Base-by-base conservation (phyloP, 495 filamentous ascomycete species). In the Chlorociboria aeruginascens region DNA sequence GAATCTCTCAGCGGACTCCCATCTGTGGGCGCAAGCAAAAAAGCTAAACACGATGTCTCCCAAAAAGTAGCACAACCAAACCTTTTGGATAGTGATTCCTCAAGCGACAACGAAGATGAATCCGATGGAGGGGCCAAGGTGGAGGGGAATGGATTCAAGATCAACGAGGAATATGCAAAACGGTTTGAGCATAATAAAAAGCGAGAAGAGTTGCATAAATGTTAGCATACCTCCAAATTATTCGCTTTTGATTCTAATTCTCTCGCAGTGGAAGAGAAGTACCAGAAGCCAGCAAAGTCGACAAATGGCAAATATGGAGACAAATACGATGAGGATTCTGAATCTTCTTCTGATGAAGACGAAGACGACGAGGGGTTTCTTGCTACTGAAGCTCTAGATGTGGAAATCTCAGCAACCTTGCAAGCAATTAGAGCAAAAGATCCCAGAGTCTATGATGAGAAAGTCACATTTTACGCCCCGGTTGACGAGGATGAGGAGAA, bases 141-240 rank as follows among this genome's bases (percentile, higher is more conserved):
- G 43, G 67, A 69, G 35, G 56, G 64, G 28, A 53, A 71, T 32
- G 66, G 60, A 28, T 76, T 95, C 64, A 89, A 83, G 58, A 79
- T 98, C 68, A 98, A 98, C 63, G 72, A 85, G 58, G 86, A 90
- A 44, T 98, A 83, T 62, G 92, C 92, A 46, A 77, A 77, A 54
- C 71, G 86, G 33, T 97, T 96, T 57, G 89, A 97, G 63, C 72
- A 95, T 61, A 98, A 98, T 68, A 95, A 96, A 70, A 92, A 90
- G 68, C 78, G 92, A 28, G 88, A 92, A 65, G 92, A 98, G 60
- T 69, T 82, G 45, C 77, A 84, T n/a, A 74, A 80, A 59, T 65
- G 89, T 90, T 67, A 68, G 79, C 72, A 14, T 13, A 37, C 46
- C 12, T 35, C 25, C 42, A 8, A 20, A 34, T 8, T 32, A 42